Conservation (phyloP, 345 rosid species). For the Aurinia saxatilis region DNA sequence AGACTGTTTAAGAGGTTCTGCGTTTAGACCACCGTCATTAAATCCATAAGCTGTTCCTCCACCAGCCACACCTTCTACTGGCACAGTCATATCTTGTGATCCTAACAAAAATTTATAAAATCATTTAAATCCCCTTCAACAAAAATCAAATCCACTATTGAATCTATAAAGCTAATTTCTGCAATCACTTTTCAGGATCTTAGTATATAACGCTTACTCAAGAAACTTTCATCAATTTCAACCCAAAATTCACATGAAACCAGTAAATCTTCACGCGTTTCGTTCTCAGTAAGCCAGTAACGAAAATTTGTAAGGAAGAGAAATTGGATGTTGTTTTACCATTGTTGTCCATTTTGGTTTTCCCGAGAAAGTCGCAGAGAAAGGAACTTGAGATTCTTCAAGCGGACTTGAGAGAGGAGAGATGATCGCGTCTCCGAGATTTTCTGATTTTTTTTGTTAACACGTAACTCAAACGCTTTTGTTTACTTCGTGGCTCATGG, state of each 20-base stretch:
- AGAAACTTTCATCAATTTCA: not conserved
- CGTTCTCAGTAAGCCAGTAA: not conserved
- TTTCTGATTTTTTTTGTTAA: not conserved
- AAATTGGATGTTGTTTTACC: too few relatives aligned
- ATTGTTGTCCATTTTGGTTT: too few relatives aligned
- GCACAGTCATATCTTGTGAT: constrained; percentile 28
- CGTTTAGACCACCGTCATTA: constrained; percentile 46
- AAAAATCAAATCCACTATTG: not conserved
- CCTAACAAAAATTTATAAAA: not conserved
- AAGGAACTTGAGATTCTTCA: not conserved
- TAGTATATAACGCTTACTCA: not conserved
- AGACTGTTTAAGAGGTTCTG: constrained; percentile 40
- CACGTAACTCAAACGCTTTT: too few relatives aligned
- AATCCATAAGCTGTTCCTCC: constrained; percentile 98
- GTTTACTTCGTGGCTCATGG: too few relatives aligned
- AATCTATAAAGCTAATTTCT: not conserved
- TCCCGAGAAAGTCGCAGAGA: not conserved
- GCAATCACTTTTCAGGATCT: not conserved
- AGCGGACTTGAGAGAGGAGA: not conserved
- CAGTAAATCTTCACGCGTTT: not conserved
- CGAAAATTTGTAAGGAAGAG: not conserved
- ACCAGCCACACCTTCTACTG: constrained; percentile 97
- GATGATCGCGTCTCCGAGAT: not conserved
- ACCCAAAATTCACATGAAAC: not conserved
- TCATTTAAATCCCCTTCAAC: not conserved